Base-by-base conservation (phyloP, 2,329 filamentous ascomycete genomes). In the Cladophialophora exuberans region DNA sequence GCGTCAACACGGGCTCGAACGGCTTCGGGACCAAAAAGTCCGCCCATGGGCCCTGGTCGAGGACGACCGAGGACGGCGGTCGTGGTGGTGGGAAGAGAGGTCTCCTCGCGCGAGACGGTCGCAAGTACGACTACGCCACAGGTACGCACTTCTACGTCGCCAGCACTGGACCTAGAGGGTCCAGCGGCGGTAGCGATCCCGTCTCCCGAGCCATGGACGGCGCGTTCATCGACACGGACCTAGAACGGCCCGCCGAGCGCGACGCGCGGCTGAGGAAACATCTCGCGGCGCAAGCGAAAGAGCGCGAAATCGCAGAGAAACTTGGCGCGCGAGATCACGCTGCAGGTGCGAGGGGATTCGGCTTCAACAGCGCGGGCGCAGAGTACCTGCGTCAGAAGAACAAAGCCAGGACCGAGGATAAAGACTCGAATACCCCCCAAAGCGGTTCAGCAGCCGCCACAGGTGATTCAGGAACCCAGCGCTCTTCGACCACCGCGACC, bases 1-100 rank as follows among this genome's bases (percentile, higher is more conserved):
- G 96, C 66, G 80, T 97, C 57, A 96, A 92, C 67, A 82, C 79
- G 10, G 87, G 85, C 71, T 81, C 80, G 3, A 78, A 78, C 20
- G 74, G 80, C 45, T 77, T 77, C 59, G 72, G 61, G n/a, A n/a
- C n/a, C n/a, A n/a, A n/a, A 56, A 43, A 20, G n/a, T 26, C 23
- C 33, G 36, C 26, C 10, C 18, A 30, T 39, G n/a, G 35, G 17
- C 33, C 46, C 2, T 28, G 15, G 46, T 30, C 35, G 9, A 13
- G 46, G 22, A 28, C n/a, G n/a, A n/a, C 38, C 31, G 23, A 31
- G 18, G 45, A 52, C 7, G 57, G 47, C 59, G 68, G 22, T 60
- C 4, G 13, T 22, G 17, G 18, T n/a, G n/a, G n/a, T n/a, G n/a
- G n/a, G 63, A 9, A 63, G 54, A 42, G 64, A 58, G 49, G 33